These are phyloP conservation scores for Yamadazyma oceani DNA, from an alignment of 1,139 yeast species.

Conservation along the genomic window DNA sequence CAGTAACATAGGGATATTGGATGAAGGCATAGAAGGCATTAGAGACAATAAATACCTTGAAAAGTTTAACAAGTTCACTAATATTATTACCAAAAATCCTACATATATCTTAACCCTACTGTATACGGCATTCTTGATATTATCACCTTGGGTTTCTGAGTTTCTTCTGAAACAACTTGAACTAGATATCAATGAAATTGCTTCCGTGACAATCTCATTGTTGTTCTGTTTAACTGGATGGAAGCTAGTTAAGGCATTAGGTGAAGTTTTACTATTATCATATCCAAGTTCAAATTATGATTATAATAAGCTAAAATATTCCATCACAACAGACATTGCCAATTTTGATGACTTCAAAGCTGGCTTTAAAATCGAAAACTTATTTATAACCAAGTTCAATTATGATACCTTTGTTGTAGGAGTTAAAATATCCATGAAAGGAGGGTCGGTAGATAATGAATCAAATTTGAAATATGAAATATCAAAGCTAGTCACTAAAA, in stretches of 20 bases:
- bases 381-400: constrained; percentile 62
- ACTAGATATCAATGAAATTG: constrained; percentile 46
- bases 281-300: constrained; percentile 49
- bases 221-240: constrained; percentile 55
- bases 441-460: constrained; percentile 74
- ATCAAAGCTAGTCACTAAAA: constrained; percentile 43
- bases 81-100: constrained; percentile 47
- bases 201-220: constrained; percentile 51
- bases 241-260: constrained; percentile 51
- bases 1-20: constrained; percentile 16
- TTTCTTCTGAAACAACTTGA: constrained; percentile 28
- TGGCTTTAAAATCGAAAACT: constrained; percentile 45
- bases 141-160: constrained; percentile 36
- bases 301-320: constrained; percentile 35
- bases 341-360: constrained; percentile 51
- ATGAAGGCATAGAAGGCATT: constrained; percentile 8
- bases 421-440: constrained; percentile 54
- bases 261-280: constrained; percentile 52
- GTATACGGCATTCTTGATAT: constrained; percentile 43
- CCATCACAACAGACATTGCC: constrained; percentile 38
- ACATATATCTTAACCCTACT: constrained; percentile 62
- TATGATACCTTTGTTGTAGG: constrained; percentile 59
- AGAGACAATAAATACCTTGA: constrained; percentile 10
- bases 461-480: constrained; percentile 54
- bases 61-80: constrained; percentile 14